Evolutionary conservation across 495 filamentous ascomycete genomes (phyloP).

Genomic region (Podospora anserina): DNA sequence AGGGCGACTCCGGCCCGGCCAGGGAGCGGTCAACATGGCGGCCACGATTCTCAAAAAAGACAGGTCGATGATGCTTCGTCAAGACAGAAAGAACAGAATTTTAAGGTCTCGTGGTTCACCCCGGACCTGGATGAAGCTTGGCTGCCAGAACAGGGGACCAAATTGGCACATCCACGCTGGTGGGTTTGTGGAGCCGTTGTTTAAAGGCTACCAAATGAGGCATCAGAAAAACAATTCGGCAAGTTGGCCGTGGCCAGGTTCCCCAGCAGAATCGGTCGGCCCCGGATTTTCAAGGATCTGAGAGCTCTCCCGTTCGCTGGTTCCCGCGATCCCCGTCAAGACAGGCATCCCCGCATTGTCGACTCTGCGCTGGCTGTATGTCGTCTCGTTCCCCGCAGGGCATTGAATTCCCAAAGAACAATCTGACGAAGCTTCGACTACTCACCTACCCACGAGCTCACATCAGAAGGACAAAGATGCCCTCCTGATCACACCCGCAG

Average conservation of each 20-base stretch:
- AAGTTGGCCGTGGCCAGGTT: conserved; percentile 4
- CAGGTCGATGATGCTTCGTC: neutral
- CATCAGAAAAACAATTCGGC: neutral
- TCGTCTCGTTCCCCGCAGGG: neutral
- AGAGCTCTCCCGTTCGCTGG: conserved; percentile 5
- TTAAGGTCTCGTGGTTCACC: neutral
- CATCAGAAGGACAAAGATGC: neutral
- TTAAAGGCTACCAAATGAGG: neutral
- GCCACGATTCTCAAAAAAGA: neutral
- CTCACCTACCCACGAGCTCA: neutral
- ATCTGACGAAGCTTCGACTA: neutral
- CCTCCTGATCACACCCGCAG: neutral
- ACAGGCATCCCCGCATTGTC: conserved; percentile 1
- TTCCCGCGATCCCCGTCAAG: neutral
- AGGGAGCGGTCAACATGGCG: neutral
- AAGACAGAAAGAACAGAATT: neutral
- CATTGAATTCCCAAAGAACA: neutral
- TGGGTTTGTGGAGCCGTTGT: neutral
- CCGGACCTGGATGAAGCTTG: neutral
- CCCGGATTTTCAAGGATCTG: conserved; percentile 20
- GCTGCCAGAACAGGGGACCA: neutral
- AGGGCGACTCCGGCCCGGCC: conserved; percentile 2
- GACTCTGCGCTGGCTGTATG: neutral
- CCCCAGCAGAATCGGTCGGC: conserved; percentile 7
- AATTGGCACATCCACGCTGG: neutral